Conservation (phyloP, 306 rosid species). For the Arachis hypogaea region DNA sequence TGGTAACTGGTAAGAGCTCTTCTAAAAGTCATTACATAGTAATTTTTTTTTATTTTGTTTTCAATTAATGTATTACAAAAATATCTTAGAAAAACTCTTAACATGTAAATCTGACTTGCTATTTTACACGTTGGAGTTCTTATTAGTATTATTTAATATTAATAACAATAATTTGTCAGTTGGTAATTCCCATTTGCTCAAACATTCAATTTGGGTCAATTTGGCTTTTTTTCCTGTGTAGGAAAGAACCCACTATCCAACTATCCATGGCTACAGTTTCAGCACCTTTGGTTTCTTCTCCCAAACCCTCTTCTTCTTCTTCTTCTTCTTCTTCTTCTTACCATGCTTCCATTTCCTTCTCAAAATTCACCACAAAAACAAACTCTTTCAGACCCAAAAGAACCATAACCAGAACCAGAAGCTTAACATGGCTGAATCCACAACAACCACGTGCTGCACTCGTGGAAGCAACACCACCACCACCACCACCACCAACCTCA, state of each 20-base stretch:
- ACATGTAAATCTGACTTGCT: too few species aligned
- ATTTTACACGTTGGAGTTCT: too few species aligned
- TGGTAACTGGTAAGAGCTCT: too few species aligned
- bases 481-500: slow-evolving; percentile 34
- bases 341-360: slow-evolving; percentile 17
- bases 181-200: neutral
- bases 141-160: neutral
- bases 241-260: neutral
- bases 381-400: slow-evolving; percentile 34
- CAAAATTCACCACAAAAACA: slow-evolving; percentile 1
- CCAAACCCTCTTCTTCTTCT: slow-evolving; percentile 21
- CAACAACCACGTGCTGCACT: slow-evolving; percentile 59
- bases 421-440: slow-evolving; percentile 32
- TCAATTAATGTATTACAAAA: too few species aligned
- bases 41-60: too few species aligned
- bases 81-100: too few species aligned
- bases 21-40: too few species aligned
- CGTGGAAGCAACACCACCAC: slow-evolving; percentile 52
- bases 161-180: neutral
- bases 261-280: slow-evolving; percentile 31
- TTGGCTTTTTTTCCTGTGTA: neutral
- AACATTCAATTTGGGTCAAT: slow-evolving; percentile 12
- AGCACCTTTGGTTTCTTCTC: slow-evolving; percentile 32
- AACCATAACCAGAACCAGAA: slow-evolving; percentile 10
- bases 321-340: slow-evolving; percentile 10